Base-by-base conservation (phyloP, 257 asterid species). In the Lycium barbarum region DNA sequence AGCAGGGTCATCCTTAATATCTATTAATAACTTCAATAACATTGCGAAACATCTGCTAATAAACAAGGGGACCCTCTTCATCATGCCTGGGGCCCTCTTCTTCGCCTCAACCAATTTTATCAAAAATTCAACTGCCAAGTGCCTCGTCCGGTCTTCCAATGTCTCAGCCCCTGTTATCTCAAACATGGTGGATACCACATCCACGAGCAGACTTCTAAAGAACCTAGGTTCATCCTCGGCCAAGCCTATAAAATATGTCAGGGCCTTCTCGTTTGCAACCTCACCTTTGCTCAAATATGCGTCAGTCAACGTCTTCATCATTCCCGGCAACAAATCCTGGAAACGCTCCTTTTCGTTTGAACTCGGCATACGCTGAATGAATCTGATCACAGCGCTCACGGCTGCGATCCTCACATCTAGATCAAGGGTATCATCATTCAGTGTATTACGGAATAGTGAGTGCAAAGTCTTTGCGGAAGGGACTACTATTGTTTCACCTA, bases 221-320 rank as follows among this genome's bases (percentile, higher is more conserved):
- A 40, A 40, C 45, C 45, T 40, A 40, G 45, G 45, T 5, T 40
- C 6, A 40, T 40, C 6, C 45, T 95, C 85, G 79, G 98, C 98
- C 86, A 97, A 91, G 83, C 94, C 95, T 72, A 97, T 94, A 87
- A 97, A 80, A 89, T 92, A 80, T 84, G 90, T 98, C 84, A 97
- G 71, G 6, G 6, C 6, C 45, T 6, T 40, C 33, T 26, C 33
- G 4, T 3, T 0, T 40, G 45, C 6, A 40, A 40, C 45, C 45
- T 40, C 95, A 12, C 96, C 94, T 3, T 91, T 88, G 65, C 92
- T 93, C 84, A 97, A 40, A 40, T 40, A 80, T 1, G 96, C 85
- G 89, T 95, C 97, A 0, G 98, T 97, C 94, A 95, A 87, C n/a
- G 97, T 95, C 91, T 88, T 93, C 96, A 94, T 92, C 98, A 94